phyloP scores from a whole-genome alignment of 2,329 filamentous ascomycete species.

The Sporothrix dimorphospora region DNA sequence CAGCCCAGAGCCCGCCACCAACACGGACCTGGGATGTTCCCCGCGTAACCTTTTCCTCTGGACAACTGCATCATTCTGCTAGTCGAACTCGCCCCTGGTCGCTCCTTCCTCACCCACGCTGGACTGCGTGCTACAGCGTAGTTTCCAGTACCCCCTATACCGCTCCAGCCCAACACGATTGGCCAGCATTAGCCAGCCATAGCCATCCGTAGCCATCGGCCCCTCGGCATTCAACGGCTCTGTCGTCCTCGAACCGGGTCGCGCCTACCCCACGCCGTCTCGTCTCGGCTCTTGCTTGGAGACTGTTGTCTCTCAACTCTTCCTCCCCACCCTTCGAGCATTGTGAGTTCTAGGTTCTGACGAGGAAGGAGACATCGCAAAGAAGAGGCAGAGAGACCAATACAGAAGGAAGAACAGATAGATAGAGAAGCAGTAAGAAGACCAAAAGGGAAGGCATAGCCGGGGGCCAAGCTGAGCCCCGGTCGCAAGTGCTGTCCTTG shows the following conservation, averaged over 20 bases:
- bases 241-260: constrained; percentile 11
- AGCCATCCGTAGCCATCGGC: constrained; percentile 21
- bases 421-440: neutral
- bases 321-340: neutral
- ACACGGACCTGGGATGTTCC: constrained; percentile 6
- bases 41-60: constrained; percentile 29
- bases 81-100: constrained; percentile 2
- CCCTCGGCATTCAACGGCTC: constrained; percentile 30
- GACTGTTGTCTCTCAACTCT: neutral
- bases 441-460: constrained; percentile 12
- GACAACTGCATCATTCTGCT: neutral
- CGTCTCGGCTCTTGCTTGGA: constrained; percentile 9
- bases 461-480: neutral
- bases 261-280: constrained; percentile 23
- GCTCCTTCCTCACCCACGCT: constrained; percentile 5
- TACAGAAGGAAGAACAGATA: neutral
- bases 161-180: neutral
- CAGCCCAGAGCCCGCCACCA: neutral
- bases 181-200: constrained; percentile 18
- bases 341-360: neutral
- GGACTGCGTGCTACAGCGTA: constrained; percentile 20
- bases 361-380: neutral
- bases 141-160: constrained; percentile 17
- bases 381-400: neutral
- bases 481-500: neutral